Conservation (phyloP, 2,329 filamentous ascomycete genomes). For the Ramularia endophylla region DNA sequence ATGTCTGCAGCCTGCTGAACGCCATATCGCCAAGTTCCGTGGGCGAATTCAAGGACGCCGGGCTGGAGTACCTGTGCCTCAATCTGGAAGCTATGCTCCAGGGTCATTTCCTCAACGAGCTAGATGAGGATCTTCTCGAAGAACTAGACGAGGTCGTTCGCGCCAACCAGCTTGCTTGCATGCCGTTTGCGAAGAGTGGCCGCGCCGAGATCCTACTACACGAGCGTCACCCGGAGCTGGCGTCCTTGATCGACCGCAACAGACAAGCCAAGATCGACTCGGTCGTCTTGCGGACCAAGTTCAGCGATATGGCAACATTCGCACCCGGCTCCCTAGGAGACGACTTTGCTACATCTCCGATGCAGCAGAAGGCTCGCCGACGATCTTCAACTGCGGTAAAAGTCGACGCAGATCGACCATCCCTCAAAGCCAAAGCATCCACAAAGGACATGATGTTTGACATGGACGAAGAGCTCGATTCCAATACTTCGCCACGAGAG, state of each 20-base stretch:
- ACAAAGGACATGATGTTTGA: constrained; percentile 78
- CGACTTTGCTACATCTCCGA: constrained; percentile 39
- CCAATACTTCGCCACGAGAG: constrained; percentile 16
- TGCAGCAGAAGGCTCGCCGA: constrained; percentile 39
- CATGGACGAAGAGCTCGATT: constrained; percentile 71
- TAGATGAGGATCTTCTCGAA: constrained; percentile 74
- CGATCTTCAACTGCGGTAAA: constrained; percentile 34
- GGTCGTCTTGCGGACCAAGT: constrained; percentile 60
- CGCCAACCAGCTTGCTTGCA: constrained; percentile 71
- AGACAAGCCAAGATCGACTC: constrained; percentile 65
- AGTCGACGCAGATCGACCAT: constrained; percentile 53
- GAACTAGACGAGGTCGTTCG: constrained; percentile 77
- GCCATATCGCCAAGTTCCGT: constrained; percentile 79
- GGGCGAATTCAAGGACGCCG: constrained; percentile 78
- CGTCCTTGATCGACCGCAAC: constrained; percentile 62
- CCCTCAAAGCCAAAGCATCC: constrained; percentile 62
- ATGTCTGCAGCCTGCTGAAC: constrained; percentile 79
- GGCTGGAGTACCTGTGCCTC: constrained; percentile 83
- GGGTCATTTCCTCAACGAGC: constrained; percentile 73
- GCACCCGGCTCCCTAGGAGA: constrained; percentile 62
- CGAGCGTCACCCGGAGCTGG: constrained; percentile 58
- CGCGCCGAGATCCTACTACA: constrained; percentile 61
- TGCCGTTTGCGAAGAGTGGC: constrained; percentile 72
- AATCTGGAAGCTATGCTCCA: constrained; percentile 90
- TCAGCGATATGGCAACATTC: constrained; percentile 61